These are phyloP conservation scores for Chalaropsis thielavioides DNA, from an alignment of 2,329 filamentous ascomycete genomes.

Conservation along the genomic window DNA sequence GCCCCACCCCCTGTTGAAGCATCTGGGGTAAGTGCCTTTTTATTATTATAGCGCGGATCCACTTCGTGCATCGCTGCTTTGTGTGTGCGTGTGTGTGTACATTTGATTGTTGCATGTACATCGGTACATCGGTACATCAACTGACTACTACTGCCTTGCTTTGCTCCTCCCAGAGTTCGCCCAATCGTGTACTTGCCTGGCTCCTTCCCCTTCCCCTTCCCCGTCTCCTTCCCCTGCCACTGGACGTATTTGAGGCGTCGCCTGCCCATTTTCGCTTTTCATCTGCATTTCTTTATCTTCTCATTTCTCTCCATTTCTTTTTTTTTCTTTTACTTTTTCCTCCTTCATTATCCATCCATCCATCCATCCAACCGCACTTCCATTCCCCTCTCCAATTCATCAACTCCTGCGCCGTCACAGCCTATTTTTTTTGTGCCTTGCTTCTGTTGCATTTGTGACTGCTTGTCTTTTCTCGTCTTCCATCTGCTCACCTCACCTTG, in stretches of 20 bases:
- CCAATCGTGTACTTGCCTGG: not conserved
- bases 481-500: not conserved
- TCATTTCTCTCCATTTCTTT: not conserved
- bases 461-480: not conserved
- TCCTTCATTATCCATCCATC: conserved; percentile 1
- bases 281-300: not conserved
- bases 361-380: not conserved
- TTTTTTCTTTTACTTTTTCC: not conserved
- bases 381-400: not conserved
- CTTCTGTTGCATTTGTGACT: not conserved
- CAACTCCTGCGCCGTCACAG: not conserved
- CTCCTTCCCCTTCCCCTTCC: conserved; percentile 8
- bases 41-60: conserved; percentile 14
- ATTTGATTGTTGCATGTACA: conserved; percentile 1
- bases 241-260: not conserved
- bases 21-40: conserved; percentile 17
- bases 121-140: not conserved
- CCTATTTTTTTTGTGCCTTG: not conserved
- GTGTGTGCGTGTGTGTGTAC: not conserved
- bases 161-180: not conserved
- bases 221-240: conserved; percentile 5
- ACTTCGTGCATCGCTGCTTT: not conserved
- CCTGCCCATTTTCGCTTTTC: conserved; percentile 2
- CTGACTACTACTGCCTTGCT: conserved; percentile 4
- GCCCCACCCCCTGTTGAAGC: not conserved